Evolutionary conservation across 441 rosid species (phyloP).

Genomic region (Caryocar brasiliense): DNA sequence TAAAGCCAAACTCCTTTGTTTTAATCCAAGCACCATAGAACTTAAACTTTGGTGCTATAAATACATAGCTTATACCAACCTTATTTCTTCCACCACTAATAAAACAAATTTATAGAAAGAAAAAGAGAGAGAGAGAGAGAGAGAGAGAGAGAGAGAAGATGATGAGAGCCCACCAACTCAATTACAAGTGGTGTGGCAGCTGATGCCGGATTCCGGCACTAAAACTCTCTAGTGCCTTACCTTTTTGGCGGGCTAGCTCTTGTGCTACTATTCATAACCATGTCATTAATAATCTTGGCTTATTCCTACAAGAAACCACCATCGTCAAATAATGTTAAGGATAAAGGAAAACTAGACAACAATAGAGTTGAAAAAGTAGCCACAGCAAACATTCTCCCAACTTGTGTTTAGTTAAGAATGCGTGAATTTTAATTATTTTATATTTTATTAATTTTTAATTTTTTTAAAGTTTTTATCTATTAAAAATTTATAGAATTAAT

Average conservation of each 20-base stretch:
- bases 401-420: too few relatives aligned
- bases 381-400: too few relatives aligned
- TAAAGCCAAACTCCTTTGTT: conserved; percentile 1
- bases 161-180: conserved; percentile 21
- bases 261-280: conserved; percentile 39
- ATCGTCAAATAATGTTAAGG: too few relatives aligned
- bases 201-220: conserved; percentile 19
- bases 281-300: conserved; percentile 44
- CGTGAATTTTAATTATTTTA: too few relatives aligned
- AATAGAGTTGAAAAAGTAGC: too few relatives aligned
- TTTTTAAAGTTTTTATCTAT: too few relatives aligned
- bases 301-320: conserved; percentile 26
- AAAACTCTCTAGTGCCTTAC: conserved; percentile 42
- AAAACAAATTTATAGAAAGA: background rate
- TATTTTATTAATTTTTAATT: too few relatives aligned
- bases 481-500: too few relatives aligned
- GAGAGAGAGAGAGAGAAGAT: conserved; percentile 6
- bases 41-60: conserved; percentile 14
- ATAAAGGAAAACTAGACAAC: conserved; percentile 18
- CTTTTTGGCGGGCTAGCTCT: conserved; percentile 41
- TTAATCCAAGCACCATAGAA: conserved; percentile 10
- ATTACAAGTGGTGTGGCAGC: background rate
- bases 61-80: conserved; percentile 1
- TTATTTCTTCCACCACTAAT: background rate
- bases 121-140: background rate